Conservation (phyloP, 345 rosid genomes). For the Aurinia saxatilis region DNA sequence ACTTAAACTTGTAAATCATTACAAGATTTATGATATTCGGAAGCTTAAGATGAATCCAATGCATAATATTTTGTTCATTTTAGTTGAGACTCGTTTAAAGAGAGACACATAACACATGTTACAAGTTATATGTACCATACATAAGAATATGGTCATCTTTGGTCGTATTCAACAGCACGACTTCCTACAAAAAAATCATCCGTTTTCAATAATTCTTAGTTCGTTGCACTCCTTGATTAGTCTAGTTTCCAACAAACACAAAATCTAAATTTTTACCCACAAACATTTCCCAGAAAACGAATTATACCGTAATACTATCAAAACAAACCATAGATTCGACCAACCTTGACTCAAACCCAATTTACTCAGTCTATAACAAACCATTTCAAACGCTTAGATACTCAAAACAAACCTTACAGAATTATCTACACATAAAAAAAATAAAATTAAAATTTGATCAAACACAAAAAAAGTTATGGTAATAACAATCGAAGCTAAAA, state of each 20-base stretch:
- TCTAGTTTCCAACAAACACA: conserved; percentile 23
- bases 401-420: conserved; percentile 44
- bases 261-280: not conserved
- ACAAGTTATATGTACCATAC: conserved; percentile 23
- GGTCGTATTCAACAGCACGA: not conserved
- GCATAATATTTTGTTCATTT: not conserved
- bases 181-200: not conserved
- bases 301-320: conserved; percentile 39
- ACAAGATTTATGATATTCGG: not conserved
- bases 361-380: conserved; percentile 11
- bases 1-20: not conserved
- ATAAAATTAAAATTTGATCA: conserved; percentile 11
- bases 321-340: conserved; percentile 45
- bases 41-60: not conserved
- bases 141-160: conserved; percentile 30
- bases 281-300: conserved; percentile 8
- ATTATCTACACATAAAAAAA: conserved; percentile 25
- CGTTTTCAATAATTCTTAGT: not conserved
- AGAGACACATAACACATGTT: conserved; percentile 24
- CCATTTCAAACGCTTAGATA: not conserved
- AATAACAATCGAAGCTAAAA: conserved; percentile 41
- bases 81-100: not conserved
- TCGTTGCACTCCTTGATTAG: conserved; percentile 22
- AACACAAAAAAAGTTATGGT: conserved; percentile 22
- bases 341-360: conserved; percentile 34